Percentiles rank a stretch among this genome's conserved stretches.
Conservation (phyloP, 148 eudicot genomes). For the Rhododendron williamsianum region DNA sequence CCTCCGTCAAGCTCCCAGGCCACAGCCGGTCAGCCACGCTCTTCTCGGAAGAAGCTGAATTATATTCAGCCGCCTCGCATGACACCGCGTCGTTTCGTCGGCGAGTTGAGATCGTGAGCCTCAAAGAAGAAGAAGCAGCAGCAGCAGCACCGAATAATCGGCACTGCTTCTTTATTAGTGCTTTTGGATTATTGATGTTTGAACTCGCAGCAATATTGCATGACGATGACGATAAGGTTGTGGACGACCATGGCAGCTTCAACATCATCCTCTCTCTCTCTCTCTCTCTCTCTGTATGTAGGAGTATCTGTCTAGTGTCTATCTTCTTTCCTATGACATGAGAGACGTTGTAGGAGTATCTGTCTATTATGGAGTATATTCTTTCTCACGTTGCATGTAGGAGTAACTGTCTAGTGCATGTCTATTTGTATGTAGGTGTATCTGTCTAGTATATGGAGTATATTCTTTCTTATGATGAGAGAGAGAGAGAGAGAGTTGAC, state of each 20-base stretch:
- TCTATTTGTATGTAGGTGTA: too few species aligned
- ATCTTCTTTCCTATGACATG: neutral
- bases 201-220: slow-evolving; percentile 27
- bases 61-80: neutral
- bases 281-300: neutral
- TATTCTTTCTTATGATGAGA: neutral
- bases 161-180: slow-evolving; percentile 26
- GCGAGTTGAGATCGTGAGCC: neutral
- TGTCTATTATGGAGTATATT: too few species aligned
- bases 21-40: slow-evolving; percentile 55
- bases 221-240: neutral
- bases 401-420: too few species aligned
- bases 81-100: slow-evolving; percentile 14
- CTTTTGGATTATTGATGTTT: neutral
- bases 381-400: too few species aligned
- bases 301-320: too few species aligned
- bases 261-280: slow-evolving; percentile 9
- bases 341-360: neutral
- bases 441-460: too few species aligned
- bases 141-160: slow-evolving; percentile 20
- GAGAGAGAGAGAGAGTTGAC: neutral
- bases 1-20: slow-evolving; percentile 67
- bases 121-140: slow-evolving; percentile 2
- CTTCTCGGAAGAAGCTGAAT: neutral
- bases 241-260: slow-evolving; percentile 11